Percentiles rank a stretch among this genome's conserved stretches.
Evolutionary conservation across 352 stramenopile genomes (phyloP).

Genomic region (Globisporangium lucens): DNA sequence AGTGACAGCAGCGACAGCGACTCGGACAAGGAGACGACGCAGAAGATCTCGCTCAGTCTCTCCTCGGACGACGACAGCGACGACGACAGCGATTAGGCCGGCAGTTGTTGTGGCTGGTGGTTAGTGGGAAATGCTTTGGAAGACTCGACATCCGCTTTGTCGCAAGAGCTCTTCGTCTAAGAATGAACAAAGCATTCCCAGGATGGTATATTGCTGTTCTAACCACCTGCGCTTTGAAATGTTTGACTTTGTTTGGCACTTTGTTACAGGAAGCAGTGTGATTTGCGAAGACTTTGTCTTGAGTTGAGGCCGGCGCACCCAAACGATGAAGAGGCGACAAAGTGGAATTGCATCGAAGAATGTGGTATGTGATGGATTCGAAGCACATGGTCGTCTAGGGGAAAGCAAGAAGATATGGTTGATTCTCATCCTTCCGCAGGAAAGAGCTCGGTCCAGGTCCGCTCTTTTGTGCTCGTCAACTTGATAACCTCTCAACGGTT

Average conservation of each 20-base stretch:
- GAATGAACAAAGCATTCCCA: background rate
- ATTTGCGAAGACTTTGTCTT: background rate
- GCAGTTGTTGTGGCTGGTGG: background rate
- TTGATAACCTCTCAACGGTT: background rate
- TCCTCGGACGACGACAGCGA: conserved; percentile 60
- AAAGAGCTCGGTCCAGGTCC: background rate
- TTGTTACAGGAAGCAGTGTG: background rate
- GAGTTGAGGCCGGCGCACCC: background rate
- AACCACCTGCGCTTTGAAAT: background rate
- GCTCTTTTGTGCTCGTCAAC: background rate
- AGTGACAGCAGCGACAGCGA: conserved; percentile 61
- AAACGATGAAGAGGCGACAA: too few species aligned
- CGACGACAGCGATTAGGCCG: conserved; percentile 29
- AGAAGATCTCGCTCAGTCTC: conserved; percentile 75
- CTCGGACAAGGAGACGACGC: conserved; percentile 42
- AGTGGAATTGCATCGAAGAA: too few species aligned
- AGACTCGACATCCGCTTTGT: background rate
- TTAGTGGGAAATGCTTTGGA: background rate
- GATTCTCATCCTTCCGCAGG: too few species aligned
- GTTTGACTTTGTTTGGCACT: background rate
- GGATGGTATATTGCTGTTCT: background rate
- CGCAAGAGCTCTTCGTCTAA: background rate
- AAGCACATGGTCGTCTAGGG: too few species aligned
- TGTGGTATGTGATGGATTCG: too few species aligned
- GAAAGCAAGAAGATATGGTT: too few species aligned